Conservation (phyloP, 345 rosid genomes). For the Rhizophora apiculata region DNA sequence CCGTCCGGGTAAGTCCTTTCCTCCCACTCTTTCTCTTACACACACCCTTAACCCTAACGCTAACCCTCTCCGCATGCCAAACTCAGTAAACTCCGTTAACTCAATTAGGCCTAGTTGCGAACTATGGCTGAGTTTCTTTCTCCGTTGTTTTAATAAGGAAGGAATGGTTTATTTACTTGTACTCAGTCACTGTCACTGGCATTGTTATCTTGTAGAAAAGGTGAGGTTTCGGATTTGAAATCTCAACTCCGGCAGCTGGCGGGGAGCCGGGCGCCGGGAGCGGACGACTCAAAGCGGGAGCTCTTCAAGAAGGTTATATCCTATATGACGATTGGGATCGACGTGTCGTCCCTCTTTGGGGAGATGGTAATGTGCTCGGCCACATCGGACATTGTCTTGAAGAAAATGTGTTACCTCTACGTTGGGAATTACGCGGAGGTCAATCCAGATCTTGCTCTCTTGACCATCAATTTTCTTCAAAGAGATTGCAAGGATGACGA, state of each 20-base stretch:
- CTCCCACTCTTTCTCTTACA: neutral
- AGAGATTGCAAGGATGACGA: slow-evolving; percentile 96
- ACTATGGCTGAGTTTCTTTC: too few species aligned
- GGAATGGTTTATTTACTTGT: neutral
- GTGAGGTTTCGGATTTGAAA: slow-evolving; percentile 93
- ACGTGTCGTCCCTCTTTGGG: slow-evolving; percentile 86
- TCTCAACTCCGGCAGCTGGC: slow-evolving; percentile 94
- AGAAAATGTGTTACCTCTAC: slow-evolving; percentile 97
- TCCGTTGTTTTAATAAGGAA: too few species aligned
- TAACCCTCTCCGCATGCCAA: neutral
- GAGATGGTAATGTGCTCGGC: slow-evolving; percentile 99
- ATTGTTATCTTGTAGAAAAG: slow-evolving; percentile 52
- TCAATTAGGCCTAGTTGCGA: neutral
- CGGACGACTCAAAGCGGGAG: slow-evolving; percentile 92
- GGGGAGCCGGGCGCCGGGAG: slow-evolving; percentile 91
- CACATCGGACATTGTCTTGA: slow-evolving; percentile 92
- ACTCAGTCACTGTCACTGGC: neutral
- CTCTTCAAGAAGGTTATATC: slow-evolving; percentile 94
- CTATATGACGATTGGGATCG: slow-evolving; percentile 89
- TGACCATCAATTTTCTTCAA: slow-evolving; percentile 93
- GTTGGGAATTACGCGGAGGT: slow-evolving; percentile 97
- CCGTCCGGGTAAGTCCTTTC: slow-evolving; percentile 78
- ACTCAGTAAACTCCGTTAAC: neutral
- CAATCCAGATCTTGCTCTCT: slow-evolving; percentile 86
- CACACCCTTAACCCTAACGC: neutral